Evolutionary conservation across 805 yeast genomes (phyloP).

Genomic region (Candida saitoana): DNA sequence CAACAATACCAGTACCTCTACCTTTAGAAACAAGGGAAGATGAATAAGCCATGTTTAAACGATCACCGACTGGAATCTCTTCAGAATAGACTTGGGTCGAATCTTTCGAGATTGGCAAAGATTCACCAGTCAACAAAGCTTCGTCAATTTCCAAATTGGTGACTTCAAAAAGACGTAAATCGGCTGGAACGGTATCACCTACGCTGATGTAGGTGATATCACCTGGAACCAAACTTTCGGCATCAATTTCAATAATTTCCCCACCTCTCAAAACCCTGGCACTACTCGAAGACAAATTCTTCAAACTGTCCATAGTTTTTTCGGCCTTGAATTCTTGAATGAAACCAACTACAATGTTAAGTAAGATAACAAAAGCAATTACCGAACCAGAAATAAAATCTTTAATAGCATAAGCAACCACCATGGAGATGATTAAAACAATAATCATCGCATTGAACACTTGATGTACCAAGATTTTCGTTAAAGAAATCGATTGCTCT

Average conservation of each 20-base stretch:
- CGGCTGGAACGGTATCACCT: conserved; percentile 78
- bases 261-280: conserved; percentile 67
- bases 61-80: conserved; percentile 63
- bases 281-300: conserved; percentile 63
- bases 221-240: conserved; percentile 69
- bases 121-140: conserved; percentile 64
- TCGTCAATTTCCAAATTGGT: conserved; percentile 71
- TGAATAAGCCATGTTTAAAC: conserved; percentile 66
- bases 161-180: conserved; percentile 52
- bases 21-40: conserved; percentile 73
- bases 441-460: conserved; percentile 75
- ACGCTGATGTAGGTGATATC: conserved; percentile 60
- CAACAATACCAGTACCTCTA: conserved; percentile 65
- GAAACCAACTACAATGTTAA: conserved; percentile 65
- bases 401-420: conserved; percentile 64
- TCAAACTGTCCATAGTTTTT: conserved; percentile 71
- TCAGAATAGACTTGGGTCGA: conserved; percentile 34
- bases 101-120: conserved; percentile 59
- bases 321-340: conserved; percentile 72
- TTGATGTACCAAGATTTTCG: conserved; percentile 59
- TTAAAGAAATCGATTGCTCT: conserved; percentile 49
- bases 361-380: conserved; percentile 59
- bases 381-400: conserved; percentile 87
- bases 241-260: conserved; percentile 50
- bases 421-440: conserved; percentile 65